Evolutionary conservation across 345 rosid species (phyloP).

Genomic region (Lumnitzera racemosa): DNA sequence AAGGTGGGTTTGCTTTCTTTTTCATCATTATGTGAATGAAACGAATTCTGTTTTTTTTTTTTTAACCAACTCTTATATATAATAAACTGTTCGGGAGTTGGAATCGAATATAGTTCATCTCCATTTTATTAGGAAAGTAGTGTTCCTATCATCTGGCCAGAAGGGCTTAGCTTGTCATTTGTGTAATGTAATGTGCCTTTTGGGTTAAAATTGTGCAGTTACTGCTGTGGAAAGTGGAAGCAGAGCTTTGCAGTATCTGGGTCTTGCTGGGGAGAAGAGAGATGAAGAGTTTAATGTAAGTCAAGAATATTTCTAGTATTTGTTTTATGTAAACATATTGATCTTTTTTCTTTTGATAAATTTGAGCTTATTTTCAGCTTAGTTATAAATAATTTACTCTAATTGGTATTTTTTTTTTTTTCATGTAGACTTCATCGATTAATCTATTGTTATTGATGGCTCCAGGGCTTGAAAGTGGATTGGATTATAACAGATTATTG

Average conservation of each 20-base stretch:
- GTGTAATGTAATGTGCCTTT: conserved; percentile 1
- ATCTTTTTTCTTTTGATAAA: not conserved
- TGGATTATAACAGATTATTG: conserved; percentile 91
- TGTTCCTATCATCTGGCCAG: no score
- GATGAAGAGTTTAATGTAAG: conserved; percentile 11
- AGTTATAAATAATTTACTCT: no score
- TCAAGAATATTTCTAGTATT: not conserved
- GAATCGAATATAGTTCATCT: no score
- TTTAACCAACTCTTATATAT: no score
- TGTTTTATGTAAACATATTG: not conserved
- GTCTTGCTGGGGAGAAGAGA: conserved; percentile 56
- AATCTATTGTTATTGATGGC: not conserved
- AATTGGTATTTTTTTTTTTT: no score
- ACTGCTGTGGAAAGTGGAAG: conserved; percentile 89
- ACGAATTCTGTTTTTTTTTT: no score
- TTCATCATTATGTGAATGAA: no score
- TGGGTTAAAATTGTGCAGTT: conserved; percentile 31
- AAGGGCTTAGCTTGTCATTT: not conserved
- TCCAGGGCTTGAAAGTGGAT: conserved; percentile 77
- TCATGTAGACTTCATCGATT: not conserved
- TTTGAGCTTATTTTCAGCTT: no score
- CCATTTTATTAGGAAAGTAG: no score
- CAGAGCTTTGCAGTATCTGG: conserved; percentile 77
- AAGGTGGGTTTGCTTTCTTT: conserved; percentile 38
- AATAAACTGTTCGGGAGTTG: no score